Evolutionary conservation across 179 eudicot genomes (phyloP), one percentile per base, ranked within the genome.

Genomic region (Gypsophila paniculata): DNA sequence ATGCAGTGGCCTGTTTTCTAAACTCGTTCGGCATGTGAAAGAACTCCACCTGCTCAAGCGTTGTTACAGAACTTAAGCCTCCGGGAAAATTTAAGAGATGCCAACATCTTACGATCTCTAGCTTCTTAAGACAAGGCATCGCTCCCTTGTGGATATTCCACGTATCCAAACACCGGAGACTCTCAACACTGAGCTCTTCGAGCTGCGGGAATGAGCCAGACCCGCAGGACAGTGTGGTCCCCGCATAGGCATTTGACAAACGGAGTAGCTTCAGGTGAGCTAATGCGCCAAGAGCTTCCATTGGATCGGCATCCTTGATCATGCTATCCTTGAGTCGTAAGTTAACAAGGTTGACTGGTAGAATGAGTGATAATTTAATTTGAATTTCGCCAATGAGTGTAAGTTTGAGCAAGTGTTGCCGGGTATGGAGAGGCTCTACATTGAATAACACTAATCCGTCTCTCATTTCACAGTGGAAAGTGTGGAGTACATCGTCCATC

Each of bases 121-220:
- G 75, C 60, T 52, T 61, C 65, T 53, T 52, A 22, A 84, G 82
- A 29, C 34, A 22, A 5, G 65, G 55, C 80, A 84, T 71, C 2
- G 84, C 77, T 17, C 82, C 85, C 57, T 51, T 17, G 14, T 78
- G 68, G 14, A 82, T 71, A 0, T 3, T 46, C 84, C 77, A 80
- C 5, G 60, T 59, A 61, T 55, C 32, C 21, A 78, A 38, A 13
- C 65, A 44, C 2, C 15, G 44, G 3, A 78, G 53, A 14, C 25
- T 19, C 0, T 5, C 7, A 0, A 82, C 17, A 2, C 4, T 7
- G 23, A 82, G 69, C 54, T 51, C 46, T 57, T 68, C 75, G 4
- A 82, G 81, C 22, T 62, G 74, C 49, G 76, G 78, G 61, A 82
- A 83, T 10, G 81, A 76, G 4, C 55, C 25, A 8, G 38, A 1